Base-by-base conservation (phyloP, 2,329 filamentous ascomycete species). In the Aspergillus fijiensis region DNA sequence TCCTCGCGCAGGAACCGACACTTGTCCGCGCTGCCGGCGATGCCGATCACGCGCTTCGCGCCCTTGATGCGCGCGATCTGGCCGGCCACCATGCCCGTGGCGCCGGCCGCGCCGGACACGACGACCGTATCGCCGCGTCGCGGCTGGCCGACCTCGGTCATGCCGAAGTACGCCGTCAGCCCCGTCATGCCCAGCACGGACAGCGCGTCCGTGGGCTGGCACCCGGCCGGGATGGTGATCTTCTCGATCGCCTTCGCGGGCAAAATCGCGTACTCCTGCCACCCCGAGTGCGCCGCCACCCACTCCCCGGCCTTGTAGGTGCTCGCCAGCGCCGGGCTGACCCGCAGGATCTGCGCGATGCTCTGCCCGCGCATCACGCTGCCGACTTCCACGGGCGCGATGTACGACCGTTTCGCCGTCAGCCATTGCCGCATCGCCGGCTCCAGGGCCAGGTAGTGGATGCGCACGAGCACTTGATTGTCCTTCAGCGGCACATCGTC, bases 1-100 rank as follows among this genome's bases (percentile, higher is more conserved):
- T 87, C 84, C 61, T 84, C 76, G 3, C 79, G 82, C 63, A 92
- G 73, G 82, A 88, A 90, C 53, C 79, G 75, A 66, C 85, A 89
- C 77, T 91, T 91, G 42, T 88, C 85, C 39, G 85, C 82, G 57
- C 81, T 83, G 0, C 89, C 89, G 0, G 87, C 87, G 62, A 91
- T 80, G 6, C 88, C 89, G 23, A 89, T 74, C 12, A 91, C 85
- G 2, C 81, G 70, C 65, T 78, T 84, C 76, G 66, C 84, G 12
- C 88, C 90, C 74, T 87, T 86, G 56, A 91, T 77, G 79, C 91
- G 92, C 19, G 89, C 89, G 65, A 93, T 91, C 76, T 94, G 90
- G 0, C 89, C 89, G 0, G 86, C 90, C 1, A 93, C 85, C 69
- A 84, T 89, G 1, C 90, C 90, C 0, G 90, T 93, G 0, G 90